phyloP scores from a whole-genome alignment of 805 yeast genomes.

The Metschnikowia drakensbergensis region DNA sequence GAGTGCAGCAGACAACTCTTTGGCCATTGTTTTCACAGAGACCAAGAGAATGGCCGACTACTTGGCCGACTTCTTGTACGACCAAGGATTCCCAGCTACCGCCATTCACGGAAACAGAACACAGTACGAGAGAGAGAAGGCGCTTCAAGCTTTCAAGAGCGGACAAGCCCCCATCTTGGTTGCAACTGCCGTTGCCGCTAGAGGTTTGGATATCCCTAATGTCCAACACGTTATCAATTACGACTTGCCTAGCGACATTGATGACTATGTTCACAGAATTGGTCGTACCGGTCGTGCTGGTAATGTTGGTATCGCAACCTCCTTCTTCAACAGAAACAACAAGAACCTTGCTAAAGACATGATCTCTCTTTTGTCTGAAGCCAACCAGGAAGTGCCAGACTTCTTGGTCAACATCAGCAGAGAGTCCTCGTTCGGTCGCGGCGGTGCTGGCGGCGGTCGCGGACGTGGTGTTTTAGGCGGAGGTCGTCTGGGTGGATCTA shows the following conservation, averaged over 20 bases:
- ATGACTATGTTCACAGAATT: constrained; percentile 98
- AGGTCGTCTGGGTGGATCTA: constrained; percentile 34
- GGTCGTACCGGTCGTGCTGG: constrained; percentile 99
- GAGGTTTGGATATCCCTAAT: constrained; percentile 99
- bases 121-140: constrained; percentile 96
- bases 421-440: constrained; percentile 56
- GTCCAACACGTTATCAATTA: constrained; percentile 97
- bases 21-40: constrained; percentile 94
- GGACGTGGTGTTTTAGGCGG: constrained; percentile 49
- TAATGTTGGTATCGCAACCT: constrained; percentile 97
- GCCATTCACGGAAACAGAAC: constrained; percentile 99
- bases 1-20: constrained; percentile 72
- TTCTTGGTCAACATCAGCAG: constrained; percentile 78
- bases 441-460: constrained; percentile 38
- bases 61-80: constrained; percentile 85
- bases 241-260: constrained; percentile 95
- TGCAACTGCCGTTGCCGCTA: constrained; percentile 99
- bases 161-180: constrained; percentile 93
- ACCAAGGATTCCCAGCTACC: constrained; percentile 91
- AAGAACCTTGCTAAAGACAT: constrained; percentile 83
- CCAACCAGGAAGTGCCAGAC: constrained; percentile 95
- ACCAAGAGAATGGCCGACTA: constrained; percentile 98
- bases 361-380: constrained; percentile 83
- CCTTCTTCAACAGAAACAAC: constrained; percentile 96
- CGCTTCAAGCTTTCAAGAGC: constrained; percentile 86